These are phyloP conservation scores for Platanthera guangdongensis DNA, from an alignment of 106 monocot genomes.

Conservation along the genomic window DNA sequence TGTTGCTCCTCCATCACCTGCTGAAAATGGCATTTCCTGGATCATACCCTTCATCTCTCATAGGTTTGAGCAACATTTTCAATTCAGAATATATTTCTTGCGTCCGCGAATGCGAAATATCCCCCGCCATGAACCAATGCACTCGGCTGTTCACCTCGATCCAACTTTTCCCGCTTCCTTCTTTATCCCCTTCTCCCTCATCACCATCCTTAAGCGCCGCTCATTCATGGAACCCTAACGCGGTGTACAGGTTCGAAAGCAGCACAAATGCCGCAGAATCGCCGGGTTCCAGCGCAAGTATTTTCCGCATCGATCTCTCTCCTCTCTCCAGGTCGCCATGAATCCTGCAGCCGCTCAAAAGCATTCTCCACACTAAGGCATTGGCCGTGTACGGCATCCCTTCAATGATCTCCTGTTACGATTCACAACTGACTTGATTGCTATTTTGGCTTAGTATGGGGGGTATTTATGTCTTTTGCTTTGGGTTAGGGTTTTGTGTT, in stretches of 20 bases:
- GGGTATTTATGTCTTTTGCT: no score
- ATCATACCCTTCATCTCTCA: conserved; percentile 29
- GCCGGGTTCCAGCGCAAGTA: conserved; percentile 22
- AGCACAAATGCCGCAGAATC: conserved; percentile 41
- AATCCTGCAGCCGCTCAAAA: conserved; percentile 39
- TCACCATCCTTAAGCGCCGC: conserved; percentile 3
- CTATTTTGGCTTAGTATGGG: no score
- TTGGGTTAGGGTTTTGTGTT: no score
- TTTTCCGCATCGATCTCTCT: conserved; percentile 30
- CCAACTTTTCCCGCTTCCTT: conserved; percentile 49
- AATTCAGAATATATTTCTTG: conserved; percentile 21
- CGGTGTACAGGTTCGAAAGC: conserved; percentile 19
- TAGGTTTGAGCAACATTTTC: conserved; percentile 11
- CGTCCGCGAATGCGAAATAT: conserved; percentile 24
- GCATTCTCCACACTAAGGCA: conserved; percentile 28
- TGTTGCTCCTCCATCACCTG: not conserved
- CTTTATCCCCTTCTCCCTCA: conserved; percentile 29
- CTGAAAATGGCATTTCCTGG: not conserved
- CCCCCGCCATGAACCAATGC: conserved; percentile 34
- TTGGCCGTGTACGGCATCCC: conserved; percentile 30
- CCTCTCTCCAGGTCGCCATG: conserved; percentile 32
- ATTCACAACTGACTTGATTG: no score
- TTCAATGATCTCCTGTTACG: conserved; percentile 22
- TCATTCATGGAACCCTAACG: not conserved
- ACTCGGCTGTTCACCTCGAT: conserved; percentile 18